phyloP scores from a whole-genome alignment of 1,284 basidiomycete genomes.

The Chiua sp. region DNA sequence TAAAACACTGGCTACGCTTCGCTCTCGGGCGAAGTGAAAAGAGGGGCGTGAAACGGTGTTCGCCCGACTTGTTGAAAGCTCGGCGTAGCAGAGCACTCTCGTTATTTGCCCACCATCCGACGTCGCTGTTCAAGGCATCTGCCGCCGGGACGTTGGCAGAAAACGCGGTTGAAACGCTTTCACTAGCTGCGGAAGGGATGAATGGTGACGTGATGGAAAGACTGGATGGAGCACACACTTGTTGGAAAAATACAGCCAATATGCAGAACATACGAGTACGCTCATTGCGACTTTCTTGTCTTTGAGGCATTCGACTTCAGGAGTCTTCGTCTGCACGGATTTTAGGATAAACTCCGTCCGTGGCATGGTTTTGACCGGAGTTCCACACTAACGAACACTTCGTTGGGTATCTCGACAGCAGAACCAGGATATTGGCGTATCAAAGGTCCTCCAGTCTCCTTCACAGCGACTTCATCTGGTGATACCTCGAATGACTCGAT shows the following conservation, averaged over 20 bases:
- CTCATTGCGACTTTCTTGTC: constrained; percentile 19
- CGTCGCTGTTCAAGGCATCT: no score
- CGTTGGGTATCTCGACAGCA: no score
- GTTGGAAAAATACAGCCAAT: constrained; percentile 24
- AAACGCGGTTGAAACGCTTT: constrained; percentile 6
- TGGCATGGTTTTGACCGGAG: no score
- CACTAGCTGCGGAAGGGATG: constrained; percentile 10
- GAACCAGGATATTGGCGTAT: no score
- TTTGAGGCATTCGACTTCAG: neutral
- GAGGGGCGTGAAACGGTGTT: constrained; percentile 16
- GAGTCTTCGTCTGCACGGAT: constrained; percentile 1
- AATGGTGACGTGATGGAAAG: neutral
- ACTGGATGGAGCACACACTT: constrained; percentile 9
- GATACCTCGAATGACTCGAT: no score
- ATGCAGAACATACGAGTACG: constrained; percentile 20
- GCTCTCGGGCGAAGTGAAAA: constrained; percentile 8
- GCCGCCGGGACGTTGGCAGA: neutral
- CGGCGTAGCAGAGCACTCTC: constrained; percentile 15
- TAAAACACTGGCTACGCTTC: neutral
- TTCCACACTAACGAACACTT: no score
- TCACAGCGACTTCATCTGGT: no score
- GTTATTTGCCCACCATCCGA: constrained; percentile 17
- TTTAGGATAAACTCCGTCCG: constrained; percentile 11
- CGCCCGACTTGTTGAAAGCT: neutral
- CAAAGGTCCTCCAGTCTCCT: no score